Evolutionary conservation across 352 stramenopile species (phyloP), one percentile per base, ranked within the genome.

Genomic region (Phytopythium vexans): DNA sequence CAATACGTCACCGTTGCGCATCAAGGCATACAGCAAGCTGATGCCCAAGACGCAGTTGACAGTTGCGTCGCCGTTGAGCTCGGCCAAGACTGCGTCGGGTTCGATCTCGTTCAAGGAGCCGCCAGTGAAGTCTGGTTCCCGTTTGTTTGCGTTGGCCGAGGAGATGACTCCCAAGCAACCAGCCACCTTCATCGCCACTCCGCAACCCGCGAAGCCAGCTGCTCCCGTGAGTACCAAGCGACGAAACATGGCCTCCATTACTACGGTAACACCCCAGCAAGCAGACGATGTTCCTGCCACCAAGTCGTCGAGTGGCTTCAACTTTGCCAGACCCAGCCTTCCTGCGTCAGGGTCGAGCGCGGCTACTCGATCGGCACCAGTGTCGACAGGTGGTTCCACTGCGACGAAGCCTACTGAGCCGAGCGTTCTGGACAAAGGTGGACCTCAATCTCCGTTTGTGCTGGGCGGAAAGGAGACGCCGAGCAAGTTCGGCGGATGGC

Each of bases 41-140:
- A 90, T 90, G 80, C 78, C 80, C 31, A 74, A 67, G 12, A 74
- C 74, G 4, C 80, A 88, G 52, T 49, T 88, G 27, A 88, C 71
- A 4, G 76, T 90, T 52, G 72, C 75, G 58, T 90, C 80, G 15
- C 80, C 80, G 3, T 61, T 88, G 56, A 84, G 72, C 61, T 71
- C 61, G 48, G 55, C 64, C 8, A 86, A 80, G 54, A 58, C 65
- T 16, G 60, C 72, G 32, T 52, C 61, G 3, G 57, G 47, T 34
- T 69, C 76, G 11, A 67, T 88, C 10, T 83, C 75, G 16, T 86
- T 86, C 56, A 85, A 86, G 49, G 63, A 68, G 11, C 77, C 72
- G 4, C 56, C 74, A 8, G 56, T 79, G 31, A 86, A 87, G 47
- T 73, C 70, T 35, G 74, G 72, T 8, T 84, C 79, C 6, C 84